Evolutionary conservation across 371 early-diverging fungal species (phyloP).

Genomic region (Mucor mucedo): DNA sequence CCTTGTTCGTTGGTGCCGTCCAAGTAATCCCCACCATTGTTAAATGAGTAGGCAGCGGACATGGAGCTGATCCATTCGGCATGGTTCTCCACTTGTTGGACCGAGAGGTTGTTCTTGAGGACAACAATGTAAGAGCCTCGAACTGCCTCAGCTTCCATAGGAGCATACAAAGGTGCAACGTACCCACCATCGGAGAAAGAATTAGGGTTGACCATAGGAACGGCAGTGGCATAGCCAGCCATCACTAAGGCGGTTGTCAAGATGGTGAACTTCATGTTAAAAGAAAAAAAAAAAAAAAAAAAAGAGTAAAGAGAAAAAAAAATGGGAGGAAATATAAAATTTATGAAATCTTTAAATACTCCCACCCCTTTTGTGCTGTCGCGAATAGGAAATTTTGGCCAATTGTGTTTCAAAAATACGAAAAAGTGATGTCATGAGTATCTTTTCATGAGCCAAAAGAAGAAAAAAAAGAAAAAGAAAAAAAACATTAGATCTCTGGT

Average conservation of each 20-base stretch:
- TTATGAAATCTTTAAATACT: not conserved
- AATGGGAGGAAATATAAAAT: conserved; percentile 3
- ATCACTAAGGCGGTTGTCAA: conserved; percentile 34
- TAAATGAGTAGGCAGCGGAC: conserved; percentile 24
- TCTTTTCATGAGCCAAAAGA: not conserved
- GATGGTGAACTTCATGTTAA: conserved; percentile 30
- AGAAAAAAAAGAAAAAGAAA: not conserved
- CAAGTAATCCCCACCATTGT: conserved; percentile 21
- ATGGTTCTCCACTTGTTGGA: conserved; percentile 29
- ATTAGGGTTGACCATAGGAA: conserved; percentile 36
- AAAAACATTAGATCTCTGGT: not conserved
- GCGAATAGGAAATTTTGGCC: conserved; percentile 3
- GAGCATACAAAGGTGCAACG: conserved; percentile 70
- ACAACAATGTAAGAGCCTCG: conserved; percentile 87
- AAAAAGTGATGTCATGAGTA: not conserved
- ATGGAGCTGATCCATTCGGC: conserved; percentile 44
- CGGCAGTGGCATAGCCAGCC: conserved; percentile 39
- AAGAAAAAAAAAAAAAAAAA: conserved; percentile 7
- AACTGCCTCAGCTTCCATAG: conserved; percentile 68
- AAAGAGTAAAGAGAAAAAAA: conserved; percentile 2
- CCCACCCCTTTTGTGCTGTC: not conserved
- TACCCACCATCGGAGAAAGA: conserved; percentile 39
- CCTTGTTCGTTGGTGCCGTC: conserved; percentile 39
- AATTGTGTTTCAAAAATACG: not conserved
- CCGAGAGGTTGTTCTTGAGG: conserved; percentile 65